Evolutionary conservation across 495 filamentous ascomycete genomes (phyloP).

Genomic region (Hypoxylon cercidicola): DNA sequence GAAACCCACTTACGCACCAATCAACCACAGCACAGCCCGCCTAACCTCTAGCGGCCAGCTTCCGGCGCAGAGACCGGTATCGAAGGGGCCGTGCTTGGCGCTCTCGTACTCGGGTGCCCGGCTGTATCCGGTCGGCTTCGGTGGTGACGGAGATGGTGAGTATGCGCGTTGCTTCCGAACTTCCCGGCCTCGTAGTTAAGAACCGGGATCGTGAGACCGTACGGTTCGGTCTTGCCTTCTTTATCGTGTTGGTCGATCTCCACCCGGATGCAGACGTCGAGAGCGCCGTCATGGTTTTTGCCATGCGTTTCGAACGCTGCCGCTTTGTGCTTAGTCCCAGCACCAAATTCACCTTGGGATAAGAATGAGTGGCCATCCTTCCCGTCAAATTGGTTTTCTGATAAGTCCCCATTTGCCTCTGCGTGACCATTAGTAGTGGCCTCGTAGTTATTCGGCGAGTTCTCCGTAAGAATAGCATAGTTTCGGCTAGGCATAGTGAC

Average conservation of each 20-base stretch:
- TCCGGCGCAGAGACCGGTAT: slow-evolving; percentile 40
- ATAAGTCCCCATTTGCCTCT: slow-evolving; percentile 11
- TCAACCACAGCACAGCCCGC: neutral
- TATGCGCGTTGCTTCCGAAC: slow-evolving; percentile 39
- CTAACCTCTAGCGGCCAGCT: slow-evolving; percentile 23
- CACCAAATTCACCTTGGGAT: slow-evolving; percentile 69
- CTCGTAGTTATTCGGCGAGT: slow-evolving; percentile 55
- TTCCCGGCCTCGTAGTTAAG: slow-evolving; percentile 53
- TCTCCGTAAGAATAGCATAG: slow-evolving; percentile 84
- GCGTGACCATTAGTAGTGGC: slow-evolving; percentile 26
- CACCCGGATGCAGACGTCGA: slow-evolving; percentile 75
- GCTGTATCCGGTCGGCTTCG: slow-evolving; percentile 43
- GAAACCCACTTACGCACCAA: neutral
- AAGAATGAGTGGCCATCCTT: slow-evolving; percentile 74
- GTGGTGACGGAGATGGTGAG: slow-evolving; percentile 40
- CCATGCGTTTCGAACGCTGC: slow-evolving; percentile 63
- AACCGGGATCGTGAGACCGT: slow-evolving; percentile 70
- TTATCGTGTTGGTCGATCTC: slow-evolving; percentile 75
- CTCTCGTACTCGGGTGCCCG: slow-evolving; percentile 30
- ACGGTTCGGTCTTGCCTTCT: slow-evolving; percentile 70
- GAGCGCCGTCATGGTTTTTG: slow-evolving; percentile 65
- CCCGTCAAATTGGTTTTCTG: slow-evolving; percentile 35
- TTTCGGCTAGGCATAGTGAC: slow-evolving; percentile 93
- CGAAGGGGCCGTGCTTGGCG: slow-evolving; percentile 38
- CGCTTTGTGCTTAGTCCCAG: slow-evolving; percentile 72